These are phyloP conservation scores for Sugiyamaella lignohabitans DNA, from an alignment of 805 yeast genomes.

Conservation along the genomic window DNA sequence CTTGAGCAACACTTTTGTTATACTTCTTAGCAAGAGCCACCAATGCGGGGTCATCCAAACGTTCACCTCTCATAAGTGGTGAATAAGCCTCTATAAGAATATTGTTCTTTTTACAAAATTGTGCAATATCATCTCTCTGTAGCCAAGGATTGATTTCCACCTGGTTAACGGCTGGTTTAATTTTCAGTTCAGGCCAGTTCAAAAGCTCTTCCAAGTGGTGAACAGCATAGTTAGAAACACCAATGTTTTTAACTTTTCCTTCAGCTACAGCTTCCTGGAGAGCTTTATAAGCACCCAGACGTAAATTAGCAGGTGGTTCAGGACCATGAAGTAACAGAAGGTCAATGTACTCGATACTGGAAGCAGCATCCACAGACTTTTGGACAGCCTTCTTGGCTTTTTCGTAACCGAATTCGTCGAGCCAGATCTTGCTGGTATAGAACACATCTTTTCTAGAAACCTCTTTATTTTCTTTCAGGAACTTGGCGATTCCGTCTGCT, in stretches of 20 bases:
- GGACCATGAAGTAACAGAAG: slow-evolving; percentile 59
- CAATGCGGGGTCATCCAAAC: slow-evolving; percentile 45
- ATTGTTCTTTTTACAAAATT: slow-evolving; percentile 49
- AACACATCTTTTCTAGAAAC: slow-evolving; percentile 46
- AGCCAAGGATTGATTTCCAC: slow-evolving; percentile 83
- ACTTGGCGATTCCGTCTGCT: slow-evolving; percentile 50
- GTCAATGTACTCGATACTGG: slow-evolving; percentile 55
- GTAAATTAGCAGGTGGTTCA: slow-evolving; percentile 14
- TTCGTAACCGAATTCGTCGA: slow-evolving; percentile 56
- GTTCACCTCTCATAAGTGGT: slow-evolving; percentile 68
- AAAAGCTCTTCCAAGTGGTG: slow-evolving; percentile 50
- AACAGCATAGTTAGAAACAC: slow-evolving; percentile 58
- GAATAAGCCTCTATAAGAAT: slow-evolving; percentile 70
- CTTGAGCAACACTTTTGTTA: slow-evolving; percentile 50
- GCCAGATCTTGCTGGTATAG: slow-evolving; percentile 71
- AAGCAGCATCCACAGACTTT: slow-evolving; percentile 46
- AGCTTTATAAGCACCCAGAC: slow-evolving; percentile 23
- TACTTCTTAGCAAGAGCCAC: slow-evolving; percentile 48
- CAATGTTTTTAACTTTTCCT: slow-evolving; percentile 48
- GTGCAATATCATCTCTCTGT: slow-evolving; percentile 56
- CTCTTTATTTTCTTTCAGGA: slow-evolving; percentile 39
- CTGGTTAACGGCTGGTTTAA: slow-evolving; percentile 70
- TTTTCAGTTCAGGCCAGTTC: slow-evolving; percentile 39
- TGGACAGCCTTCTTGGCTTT: slow-evolving; percentile 53
- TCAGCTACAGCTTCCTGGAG: slow-evolving; percentile 47